phyloP scores from a whole-genome alignment of 2,329 filamentous ascomycete species.

The Cercospora canescens region DNA sequence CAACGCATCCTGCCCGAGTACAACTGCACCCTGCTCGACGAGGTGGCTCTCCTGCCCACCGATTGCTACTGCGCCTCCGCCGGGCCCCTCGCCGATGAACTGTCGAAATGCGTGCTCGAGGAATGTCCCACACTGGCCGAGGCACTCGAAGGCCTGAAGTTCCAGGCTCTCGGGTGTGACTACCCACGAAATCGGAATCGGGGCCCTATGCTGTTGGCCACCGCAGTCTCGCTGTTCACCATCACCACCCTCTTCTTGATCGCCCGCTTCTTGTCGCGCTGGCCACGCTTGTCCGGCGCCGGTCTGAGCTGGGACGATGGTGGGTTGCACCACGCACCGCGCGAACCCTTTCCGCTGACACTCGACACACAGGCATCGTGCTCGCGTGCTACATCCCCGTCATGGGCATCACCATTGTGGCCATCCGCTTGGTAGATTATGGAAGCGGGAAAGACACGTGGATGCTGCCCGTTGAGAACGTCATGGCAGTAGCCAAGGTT shows the following conservation, averaged over 20 bases:
- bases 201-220: neutral
- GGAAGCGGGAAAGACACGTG: conserved; percentile 8
- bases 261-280: conserved; percentile 11
- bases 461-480: conserved; percentile 6
- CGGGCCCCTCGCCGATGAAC: neutral
- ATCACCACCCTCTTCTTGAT: conserved; percentile 7
- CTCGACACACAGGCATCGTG: neutral
- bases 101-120: conserved; percentile 2
- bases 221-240: conserved; percentile 2
- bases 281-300: conserved; percentile 4
- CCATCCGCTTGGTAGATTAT: neutral
- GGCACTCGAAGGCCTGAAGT: conserved; percentile 5
- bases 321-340: neutral
- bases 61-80: conserved; percentile 6
- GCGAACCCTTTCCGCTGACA: neutral
- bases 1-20: neutral
- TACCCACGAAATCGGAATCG: neutral
- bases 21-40: neutral
- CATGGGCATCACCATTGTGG: conserved; percentile 7
- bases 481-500: conserved; percentile 5
- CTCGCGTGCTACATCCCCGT: neutral
- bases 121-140: conserved; percentile 4
- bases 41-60: neutral
- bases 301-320: conserved; percentile 16
- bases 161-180: conserved; percentile 4